Conservation (phyloP, 768 basidiomycete species). For the Auricularia heimuer region DNA sequence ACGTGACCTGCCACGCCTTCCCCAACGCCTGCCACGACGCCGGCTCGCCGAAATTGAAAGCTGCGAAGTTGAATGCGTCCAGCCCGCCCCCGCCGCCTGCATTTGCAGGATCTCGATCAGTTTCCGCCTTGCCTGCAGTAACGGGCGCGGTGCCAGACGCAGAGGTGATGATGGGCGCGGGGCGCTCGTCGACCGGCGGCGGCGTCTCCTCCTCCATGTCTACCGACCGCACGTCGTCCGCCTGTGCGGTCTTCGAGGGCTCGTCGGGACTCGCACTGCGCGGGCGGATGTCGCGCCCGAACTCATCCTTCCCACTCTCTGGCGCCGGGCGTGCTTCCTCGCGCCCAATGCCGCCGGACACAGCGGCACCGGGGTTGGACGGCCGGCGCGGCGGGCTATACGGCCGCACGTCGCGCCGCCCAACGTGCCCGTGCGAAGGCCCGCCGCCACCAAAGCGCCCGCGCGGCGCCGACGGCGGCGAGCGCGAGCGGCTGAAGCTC, state of each 20-base stretch:
- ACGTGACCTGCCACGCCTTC: constrained; percentile 62
- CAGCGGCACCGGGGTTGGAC: constrained; percentile 16
- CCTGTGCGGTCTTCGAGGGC: background rate
- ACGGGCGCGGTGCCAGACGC: background rate
- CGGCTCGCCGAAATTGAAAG: constrained; percentile 66
- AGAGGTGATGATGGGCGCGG: background rate
- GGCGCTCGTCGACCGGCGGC: background rate
- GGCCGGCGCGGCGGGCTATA: constrained; percentile 53
- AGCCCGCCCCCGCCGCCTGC: constrained; percentile 29
- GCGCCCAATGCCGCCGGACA: constrained; percentile 17
- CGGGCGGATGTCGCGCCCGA: constrained; percentile 70
- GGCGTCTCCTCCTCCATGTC: background rate
- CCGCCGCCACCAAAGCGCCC: background rate
- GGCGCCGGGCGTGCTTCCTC: constrained; percentile 19
- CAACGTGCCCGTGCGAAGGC: constrained; percentile 13
- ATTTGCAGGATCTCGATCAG: background rate
- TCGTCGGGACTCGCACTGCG: constrained; percentile 23
- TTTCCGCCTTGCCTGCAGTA: background rate
- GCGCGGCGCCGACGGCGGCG: constrained; percentile 41
- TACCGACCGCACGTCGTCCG: background rate
- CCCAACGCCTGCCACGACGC: constrained; percentile 74
- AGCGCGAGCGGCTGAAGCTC: constrained; percentile 16
- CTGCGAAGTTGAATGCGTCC: constrained; percentile 57
- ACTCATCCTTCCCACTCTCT: constrained; percentile 63
- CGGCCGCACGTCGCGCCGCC: constrained; percentile 39